phyloP scores from a whole-genome alignment of 345 rosid genomes.

The Geranium rotundifolium region DNA sequence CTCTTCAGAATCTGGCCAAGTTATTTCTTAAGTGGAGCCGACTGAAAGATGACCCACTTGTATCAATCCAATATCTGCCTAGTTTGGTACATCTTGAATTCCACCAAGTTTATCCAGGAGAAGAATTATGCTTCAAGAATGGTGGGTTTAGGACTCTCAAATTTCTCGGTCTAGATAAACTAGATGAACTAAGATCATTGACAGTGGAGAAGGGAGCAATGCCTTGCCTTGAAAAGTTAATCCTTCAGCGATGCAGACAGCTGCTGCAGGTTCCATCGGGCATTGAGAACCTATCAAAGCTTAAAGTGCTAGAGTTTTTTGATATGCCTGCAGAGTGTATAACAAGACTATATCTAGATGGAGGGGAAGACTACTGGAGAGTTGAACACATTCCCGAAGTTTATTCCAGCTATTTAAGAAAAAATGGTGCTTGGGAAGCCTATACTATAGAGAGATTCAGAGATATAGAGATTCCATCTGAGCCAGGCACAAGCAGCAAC shows the following conservation, averaged over 20 bases:
- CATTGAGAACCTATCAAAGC: constrained; percentile 7
- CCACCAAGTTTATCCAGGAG: constrained; percentile 11
- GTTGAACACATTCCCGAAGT: neutral
- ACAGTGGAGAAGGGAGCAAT: constrained; percentile 13
- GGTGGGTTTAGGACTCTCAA: constrained; percentile 14
- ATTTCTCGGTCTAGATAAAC: constrained; percentile 10
- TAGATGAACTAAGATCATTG: constrained; percentile 6
- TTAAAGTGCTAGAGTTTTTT: constrained; percentile 12
- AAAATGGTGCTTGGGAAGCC: neutral
- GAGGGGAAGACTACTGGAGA: neutral
- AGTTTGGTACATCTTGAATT: constrained; percentile 16
- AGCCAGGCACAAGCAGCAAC: no score
- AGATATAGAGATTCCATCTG: no score
- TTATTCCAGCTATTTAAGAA: neutral
- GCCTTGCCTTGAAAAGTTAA: constrained; percentile 19
- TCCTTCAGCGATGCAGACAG: constrained; percentile 10
- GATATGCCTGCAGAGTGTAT: constrained; percentile 10
- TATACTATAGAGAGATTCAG: neutral
- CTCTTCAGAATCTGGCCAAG: constrained; percentile 13
- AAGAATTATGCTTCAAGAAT: constrained; percentile 4
- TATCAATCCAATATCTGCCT: constrained; percentile 13
- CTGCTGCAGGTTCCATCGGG: constrained; percentile 16
- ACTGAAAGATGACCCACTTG: constrained; percentile 10
- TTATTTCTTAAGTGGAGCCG: constrained; percentile 11
- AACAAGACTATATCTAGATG: neutral